phyloP scores from a whole-genome alignment of 148 eudicot species.

The Rhododendron simsii region DNA sequence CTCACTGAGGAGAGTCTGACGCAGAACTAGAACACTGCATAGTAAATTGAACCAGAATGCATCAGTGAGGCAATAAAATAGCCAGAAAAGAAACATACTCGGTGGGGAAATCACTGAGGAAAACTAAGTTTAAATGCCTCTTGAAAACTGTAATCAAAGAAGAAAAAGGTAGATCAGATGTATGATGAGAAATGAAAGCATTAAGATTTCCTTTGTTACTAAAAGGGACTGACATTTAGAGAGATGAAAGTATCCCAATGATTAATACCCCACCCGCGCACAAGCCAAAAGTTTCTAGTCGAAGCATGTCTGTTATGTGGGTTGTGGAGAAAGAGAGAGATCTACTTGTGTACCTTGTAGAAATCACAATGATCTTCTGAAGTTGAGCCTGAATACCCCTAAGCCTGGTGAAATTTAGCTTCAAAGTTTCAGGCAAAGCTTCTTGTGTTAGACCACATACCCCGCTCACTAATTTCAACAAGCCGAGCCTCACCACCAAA shows the following conservation, averaged over 20 bases:
- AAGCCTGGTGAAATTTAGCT: constrained; percentile 38
- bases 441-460: constrained; percentile 40
- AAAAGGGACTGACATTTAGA: not conserved
- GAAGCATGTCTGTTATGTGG: not conserved
- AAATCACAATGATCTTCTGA: constrained; percentile 51
- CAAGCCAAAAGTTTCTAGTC: not conserved
- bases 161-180: not conserved
- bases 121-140: not conserved
- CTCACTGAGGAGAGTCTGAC: constrained; percentile 47
- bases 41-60: not conserved
- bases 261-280: not conserved
- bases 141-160: not conserved
- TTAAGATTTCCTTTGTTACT: not conserved
- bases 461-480: constrained; percentile 42
- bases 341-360: constrained; percentile 32
- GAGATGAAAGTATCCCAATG: not conserved
- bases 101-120: too few relatives aligned
- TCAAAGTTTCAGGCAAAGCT: constrained; percentile 47
- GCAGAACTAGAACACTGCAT: constrained; percentile 47
- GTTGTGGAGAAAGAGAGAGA: not conserved
- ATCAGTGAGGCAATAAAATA: not conserved
- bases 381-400: constrained; percentile 43
- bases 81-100: not conserved
- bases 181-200: not conserved
- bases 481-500: constrained; percentile 42